phyloP scores from a whole-genome alignment of 2,329 filamentous ascomycete species.

The Monosporascus sp. region DNA sequence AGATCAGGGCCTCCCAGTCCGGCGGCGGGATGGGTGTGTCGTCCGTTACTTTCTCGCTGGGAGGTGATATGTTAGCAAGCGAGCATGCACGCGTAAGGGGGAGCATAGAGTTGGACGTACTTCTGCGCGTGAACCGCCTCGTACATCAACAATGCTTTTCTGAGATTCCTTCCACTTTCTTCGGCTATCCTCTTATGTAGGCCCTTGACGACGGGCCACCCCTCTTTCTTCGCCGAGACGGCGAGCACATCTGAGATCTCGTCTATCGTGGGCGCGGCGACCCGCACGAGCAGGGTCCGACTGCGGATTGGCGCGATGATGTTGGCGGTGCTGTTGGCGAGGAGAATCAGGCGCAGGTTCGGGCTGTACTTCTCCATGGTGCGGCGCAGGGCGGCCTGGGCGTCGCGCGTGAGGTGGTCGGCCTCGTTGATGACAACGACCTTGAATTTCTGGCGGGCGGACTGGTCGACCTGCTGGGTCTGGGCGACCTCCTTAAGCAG shows the following conservation, averaged over 20 bases:
- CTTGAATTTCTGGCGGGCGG: constrained; percentile 90
- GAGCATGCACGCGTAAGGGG: neutral
- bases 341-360: constrained; percentile 82
- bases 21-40: constrained; percentile 86
- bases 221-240: constrained; percentile 68
- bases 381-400: constrained; percentile 86
- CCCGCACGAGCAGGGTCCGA: constrained; percentile 83
- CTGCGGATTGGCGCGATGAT: constrained; percentile 98
- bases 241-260: constrained; percentile 80
- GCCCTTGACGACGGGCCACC: constrained; percentile 70
- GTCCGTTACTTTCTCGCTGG: constrained; percentile 84
- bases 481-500: constrained; percentile 96
- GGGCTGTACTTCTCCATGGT: constrained; percentile 99
- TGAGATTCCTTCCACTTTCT: constrained; percentile 86
- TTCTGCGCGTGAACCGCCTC: constrained; percentile 97
- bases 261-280: constrained; percentile 79
- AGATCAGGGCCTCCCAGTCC: constrained; percentile 92
- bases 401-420: constrained; percentile 88
- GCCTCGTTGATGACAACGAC: constrained; percentile 99
- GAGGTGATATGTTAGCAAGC: constrained; percentile 23
- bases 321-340: constrained; percentile 95
- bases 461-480: constrained; percentile 95
- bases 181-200: constrained; percentile 81
- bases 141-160: constrained; percentile 90
- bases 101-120: constrained; percentile 45